phyloP scores from a whole-genome alignment of 306 rosid genomes.

The Myrica gale region DNA sequence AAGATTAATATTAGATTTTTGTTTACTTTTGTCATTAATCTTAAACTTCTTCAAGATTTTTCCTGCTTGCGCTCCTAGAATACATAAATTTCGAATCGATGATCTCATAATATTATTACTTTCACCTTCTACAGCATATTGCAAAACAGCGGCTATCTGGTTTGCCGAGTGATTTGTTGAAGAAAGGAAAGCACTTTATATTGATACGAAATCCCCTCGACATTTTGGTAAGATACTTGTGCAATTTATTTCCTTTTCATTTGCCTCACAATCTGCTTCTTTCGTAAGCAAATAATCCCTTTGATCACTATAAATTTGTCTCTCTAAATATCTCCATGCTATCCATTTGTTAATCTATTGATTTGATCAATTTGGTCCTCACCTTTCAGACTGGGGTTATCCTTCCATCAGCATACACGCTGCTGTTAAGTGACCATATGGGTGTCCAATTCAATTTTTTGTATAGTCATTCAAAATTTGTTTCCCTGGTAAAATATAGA shows the following conservation, averaged over 20 bases:
- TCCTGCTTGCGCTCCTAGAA: slow-evolving; percentile 16
- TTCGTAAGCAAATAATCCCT: slow-evolving; percentile 7
- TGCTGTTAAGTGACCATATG: not conserved
- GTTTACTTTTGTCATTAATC: no score
- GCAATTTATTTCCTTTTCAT: slow-evolving; percentile 10
- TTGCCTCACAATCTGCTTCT: slow-evolving; percentile 12
- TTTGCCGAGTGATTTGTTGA: slow-evolving; percentile 56
- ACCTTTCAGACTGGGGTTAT: not conserved
- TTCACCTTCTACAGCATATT: slow-evolving; percentile 53
- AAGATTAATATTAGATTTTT: no score
- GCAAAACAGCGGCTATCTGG: slow-evolving; percentile 64
- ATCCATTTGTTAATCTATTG: not conserved
- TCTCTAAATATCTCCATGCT: not conserved
- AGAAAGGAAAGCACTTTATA: slow-evolving; percentile 77
- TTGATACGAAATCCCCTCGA: slow-evolving; percentile 78
- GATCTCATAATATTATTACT: slow-evolving; percentile 6
- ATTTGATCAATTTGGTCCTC: not conserved
- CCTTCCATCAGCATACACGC: not conserved
- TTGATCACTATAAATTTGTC: not conserved
- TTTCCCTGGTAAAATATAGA: not conserved
- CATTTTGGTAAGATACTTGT: slow-evolving; percentile 53
- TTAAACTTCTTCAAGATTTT: not conserved
- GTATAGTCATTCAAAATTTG: not conserved
- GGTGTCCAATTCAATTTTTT: not conserved
- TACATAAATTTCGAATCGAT: slow-evolving; percentile 8